Base-by-base conservation (phyloP, 75 land plant species). In the Cunninghamia lanceolata region DNA sequence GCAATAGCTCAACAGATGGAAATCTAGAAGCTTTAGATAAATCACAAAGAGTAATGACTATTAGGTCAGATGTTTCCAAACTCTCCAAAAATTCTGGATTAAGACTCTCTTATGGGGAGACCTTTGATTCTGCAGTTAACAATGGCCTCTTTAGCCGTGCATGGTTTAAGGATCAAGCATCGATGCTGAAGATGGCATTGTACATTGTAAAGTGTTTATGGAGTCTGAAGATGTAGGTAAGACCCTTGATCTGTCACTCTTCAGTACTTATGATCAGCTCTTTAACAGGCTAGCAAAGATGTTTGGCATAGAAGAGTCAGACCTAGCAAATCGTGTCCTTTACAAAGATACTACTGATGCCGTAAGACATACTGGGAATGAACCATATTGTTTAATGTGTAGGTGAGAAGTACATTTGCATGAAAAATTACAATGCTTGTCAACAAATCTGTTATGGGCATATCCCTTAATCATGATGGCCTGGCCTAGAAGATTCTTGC, bases 181-280 rank as follows among this genome's bases (percentile, higher is more conserved):
- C 77, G 17, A 32, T 40, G 43, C 83, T 53, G 90, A 82, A 70
- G 91, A 89, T 38, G 52, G 68, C 9, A 45, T 83, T 50, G 19
- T 36, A 28, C 89, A 90, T 75, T 92, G 93, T 88, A 92, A 90
- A 85, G 89, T 90, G 19, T 92, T 90, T 73, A 82, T 74, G 32
- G 93, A 92, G 87, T n/a, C n/a, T n/a, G n/a, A n/a, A n/a, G n/a
- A n/a, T n/a, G n/a, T n/a, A n/a, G n/a, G n/a, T n/a, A n/a, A n/a
- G n/a, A n/a, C n/a, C n/a, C n/a, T n/a, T n/a, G n/a, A n/a, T n/a
- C n/a, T n/a, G n/a, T n/a, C n/a, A 2, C 68, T 43, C 15, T 86
- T 92, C 80, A 34, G 56, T 40, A 79, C 88, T n/a, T 92, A 88
- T 68, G 93, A 92, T 39, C 88, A 92, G 88, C 88, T 92, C 19